These are phyloP conservation scores for Spinacia oleracea DNA, from an alignment of 179 eudicot genomes.

Conservation along the genomic window DNA sequence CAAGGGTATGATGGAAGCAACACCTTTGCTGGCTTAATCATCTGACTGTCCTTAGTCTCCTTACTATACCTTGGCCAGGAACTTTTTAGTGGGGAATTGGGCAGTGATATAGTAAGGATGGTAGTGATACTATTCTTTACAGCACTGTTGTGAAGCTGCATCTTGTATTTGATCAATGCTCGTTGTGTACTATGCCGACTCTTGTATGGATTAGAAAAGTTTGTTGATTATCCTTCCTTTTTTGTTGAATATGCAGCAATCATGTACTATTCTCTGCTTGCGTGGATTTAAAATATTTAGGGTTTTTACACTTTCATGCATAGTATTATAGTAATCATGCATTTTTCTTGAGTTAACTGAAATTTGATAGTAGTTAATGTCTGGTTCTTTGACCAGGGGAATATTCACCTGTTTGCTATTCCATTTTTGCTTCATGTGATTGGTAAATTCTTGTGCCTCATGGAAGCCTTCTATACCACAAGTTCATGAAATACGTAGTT, in stretches of 20 bases:
- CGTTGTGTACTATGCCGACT: background rate
- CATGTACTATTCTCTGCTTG: background rate
- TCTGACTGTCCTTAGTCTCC: background rate
- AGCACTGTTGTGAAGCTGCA: background rate
- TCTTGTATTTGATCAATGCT: background rate
- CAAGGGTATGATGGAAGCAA: background rate
- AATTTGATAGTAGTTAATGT: constrained; percentile 6
- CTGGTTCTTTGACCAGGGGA: constrained; percentile 22
- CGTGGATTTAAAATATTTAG: background rate
- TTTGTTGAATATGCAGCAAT: background rate
- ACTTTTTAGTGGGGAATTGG: constrained; percentile 1
- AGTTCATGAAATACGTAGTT: background rate
- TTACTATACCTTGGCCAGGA: background rate
- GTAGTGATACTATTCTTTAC: background rate
- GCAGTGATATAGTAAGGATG: background rate
- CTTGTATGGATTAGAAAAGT: background rate
- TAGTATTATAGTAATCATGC: background rate
- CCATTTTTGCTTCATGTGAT: constrained; percentile 16
- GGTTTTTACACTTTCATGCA: background rate
- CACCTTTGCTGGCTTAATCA: background rate
- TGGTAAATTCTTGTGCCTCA: constrained; percentile 7
- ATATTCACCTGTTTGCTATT: constrained; percentile 19
- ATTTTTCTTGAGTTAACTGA: background rate
- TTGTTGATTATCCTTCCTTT: background rate
- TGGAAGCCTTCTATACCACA: constrained; percentile 11